A percentile compares a stretch with the other conserved stretches of the same genome.
Conservation (phyloP, 2,329 filamentous ascomycete species). For the Apiospora arundinis region DNA sequence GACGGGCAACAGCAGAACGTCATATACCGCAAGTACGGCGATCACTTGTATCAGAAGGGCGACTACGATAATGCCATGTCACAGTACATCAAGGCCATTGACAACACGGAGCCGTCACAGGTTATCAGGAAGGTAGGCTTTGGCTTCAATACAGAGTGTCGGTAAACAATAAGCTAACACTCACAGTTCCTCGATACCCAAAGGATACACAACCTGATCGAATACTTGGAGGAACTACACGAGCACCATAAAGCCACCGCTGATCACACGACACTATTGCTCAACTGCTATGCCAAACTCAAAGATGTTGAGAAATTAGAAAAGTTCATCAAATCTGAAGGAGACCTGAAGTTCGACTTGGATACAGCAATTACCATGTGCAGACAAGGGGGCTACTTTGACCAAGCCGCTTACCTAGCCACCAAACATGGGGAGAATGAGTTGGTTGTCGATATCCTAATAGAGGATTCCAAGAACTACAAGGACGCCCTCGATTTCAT, state of each 20-base stretch:
- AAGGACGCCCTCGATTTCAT: conserved; percentile 89
- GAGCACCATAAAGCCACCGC: conserved; percentile 92
- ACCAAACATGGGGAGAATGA: conserved; percentile 94
- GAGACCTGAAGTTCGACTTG: conserved; percentile 93
- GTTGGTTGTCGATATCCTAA: conserved; percentile 91
- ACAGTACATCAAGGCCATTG: conserved; percentile 94
- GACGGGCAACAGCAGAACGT: conserved; percentile 82
- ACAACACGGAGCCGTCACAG: conserved; percentile 94
- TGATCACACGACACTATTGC: conserved; percentile 90
- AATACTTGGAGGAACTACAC: conserved; percentile 95
- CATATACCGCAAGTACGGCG: conserved; percentile 93
- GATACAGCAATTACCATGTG: conserved; percentile 99
- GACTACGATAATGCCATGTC: conserved; percentile 99
- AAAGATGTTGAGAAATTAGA: conserved; percentile 98
- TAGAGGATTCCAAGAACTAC: conserved; percentile 94
- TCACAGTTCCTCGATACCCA: conserved; percentile 89
- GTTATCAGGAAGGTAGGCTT: conserved; percentile 83
- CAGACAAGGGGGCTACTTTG: conserved; percentile 93
- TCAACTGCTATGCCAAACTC: conserved; percentile 97
- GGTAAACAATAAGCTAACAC: conserved; percentile 37
- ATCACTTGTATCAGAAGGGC: conserved; percentile 91
- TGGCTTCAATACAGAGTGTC: conserved; percentile 18
- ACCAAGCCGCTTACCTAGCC: conserved; percentile 94
- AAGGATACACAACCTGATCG: conserved; percentile 95
- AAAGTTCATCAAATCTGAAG: conserved; percentile 93